These are phyloP conservation scores for Trichoderma sp. DNA, from an alignment of 2,329 filamentous ascomycete genomes.

Conservation along the genomic window DNA sequence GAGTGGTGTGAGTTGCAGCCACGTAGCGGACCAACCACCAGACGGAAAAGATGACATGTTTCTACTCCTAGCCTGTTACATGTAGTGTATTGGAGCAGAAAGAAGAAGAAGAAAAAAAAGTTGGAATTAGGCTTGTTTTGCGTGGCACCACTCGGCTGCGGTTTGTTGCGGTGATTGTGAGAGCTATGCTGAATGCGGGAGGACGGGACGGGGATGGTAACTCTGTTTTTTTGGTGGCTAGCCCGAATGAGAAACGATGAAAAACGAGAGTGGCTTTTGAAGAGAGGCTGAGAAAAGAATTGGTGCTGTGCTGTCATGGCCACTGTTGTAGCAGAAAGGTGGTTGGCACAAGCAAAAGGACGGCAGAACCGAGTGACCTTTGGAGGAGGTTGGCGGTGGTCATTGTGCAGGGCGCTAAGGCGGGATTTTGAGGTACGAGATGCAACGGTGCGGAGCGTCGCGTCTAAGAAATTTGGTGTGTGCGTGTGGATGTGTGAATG, in stretches of 20 bases:
- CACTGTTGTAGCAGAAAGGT: not conserved
- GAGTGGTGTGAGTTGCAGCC: not conserved
- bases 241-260: not conserved
- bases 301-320: not conserved
- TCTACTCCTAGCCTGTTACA: not conserved
- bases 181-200: slow-evolving; percentile 4
- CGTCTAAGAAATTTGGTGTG: not conserved
- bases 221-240: not conserved
- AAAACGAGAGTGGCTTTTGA: too few species aligned
- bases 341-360: not conserved
- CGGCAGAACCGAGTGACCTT: not conserved
- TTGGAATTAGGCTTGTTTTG: not conserved
- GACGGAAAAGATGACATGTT: not conserved
- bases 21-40: not conserved
- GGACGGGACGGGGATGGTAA: not conserved
- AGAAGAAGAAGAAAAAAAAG: not conserved
- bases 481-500: not conserved
- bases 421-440: slow-evolving; percentile 8
- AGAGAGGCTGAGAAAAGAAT: not conserved
- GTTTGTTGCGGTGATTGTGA: not conserved
- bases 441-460: not conserved
- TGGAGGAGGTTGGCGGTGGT: not conserved
- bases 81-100: not conserved
- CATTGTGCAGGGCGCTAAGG: slow-evolving; percentile 21
- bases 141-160: not conserved